Conservation (phyloP, 208 protist genomes). For the Trypanosoma lewisi region DNA sequence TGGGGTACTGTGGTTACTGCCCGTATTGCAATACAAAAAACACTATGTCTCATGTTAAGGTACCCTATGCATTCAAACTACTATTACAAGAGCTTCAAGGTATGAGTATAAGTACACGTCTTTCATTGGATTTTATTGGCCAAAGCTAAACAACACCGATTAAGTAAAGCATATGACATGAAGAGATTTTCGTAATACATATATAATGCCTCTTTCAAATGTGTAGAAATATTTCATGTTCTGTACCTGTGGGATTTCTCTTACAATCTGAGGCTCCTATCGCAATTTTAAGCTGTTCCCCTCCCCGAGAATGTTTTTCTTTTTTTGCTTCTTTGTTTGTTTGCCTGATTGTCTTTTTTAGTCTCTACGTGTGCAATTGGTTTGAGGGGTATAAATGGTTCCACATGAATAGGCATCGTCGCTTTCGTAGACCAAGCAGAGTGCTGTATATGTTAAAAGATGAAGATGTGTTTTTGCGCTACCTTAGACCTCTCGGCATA, state of each 20-base stretch:
- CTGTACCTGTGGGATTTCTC: constrained; percentile 14
- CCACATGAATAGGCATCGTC: not conserved
- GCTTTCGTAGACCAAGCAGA: not conserved
- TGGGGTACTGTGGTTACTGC: constrained; percentile 92
- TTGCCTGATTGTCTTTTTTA: not conserved
- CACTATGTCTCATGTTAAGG: constrained; percentile 89
- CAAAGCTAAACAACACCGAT: not conserved
- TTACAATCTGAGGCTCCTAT: too few species aligned
- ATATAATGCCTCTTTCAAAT: constrained; percentile 15
- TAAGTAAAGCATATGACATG: not conserved
- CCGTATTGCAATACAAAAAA: constrained; percentile 92
- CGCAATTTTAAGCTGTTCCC: too few species aligned
- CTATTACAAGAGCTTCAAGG: constrained; percentile 99
- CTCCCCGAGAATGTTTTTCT: too few species aligned
- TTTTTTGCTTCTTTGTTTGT: not conserved
- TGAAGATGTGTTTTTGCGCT: constrained; percentile 10
- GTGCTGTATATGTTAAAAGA: not conserved
- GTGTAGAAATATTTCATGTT: constrained; percentile 20
- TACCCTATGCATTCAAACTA: constrained; percentile 99
- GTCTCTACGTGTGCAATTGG: not conserved
- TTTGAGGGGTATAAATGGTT: not conserved
- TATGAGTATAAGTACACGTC: constrained; percentile 25
- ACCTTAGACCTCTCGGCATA: constrained; percentile 10
- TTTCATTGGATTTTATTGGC: constrained; percentile 25
- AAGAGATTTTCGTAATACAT: too few species aligned